These are phyloP conservation scores for Melaleuca quinquenervia DNA, from an alignment of 345 rosid species.

Conservation along the genomic window DNA sequence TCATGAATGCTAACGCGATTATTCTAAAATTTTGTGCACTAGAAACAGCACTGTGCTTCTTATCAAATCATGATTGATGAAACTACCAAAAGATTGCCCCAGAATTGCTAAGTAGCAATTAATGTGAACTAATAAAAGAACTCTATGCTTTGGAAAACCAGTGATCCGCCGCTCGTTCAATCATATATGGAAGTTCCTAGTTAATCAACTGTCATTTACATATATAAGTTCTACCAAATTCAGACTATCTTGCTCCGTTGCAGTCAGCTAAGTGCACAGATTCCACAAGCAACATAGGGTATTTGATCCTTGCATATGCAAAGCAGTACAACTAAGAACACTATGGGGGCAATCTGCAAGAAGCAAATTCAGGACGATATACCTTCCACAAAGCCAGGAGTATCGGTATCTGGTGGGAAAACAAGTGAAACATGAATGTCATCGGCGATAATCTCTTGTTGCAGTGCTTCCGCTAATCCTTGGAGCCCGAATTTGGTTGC, in stretches of 20 bases:
- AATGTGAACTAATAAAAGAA: not conserved
- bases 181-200: not conserved
- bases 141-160: not conserved
- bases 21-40: not conserved
- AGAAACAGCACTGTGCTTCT: not conserved
- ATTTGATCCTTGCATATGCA: not conserved
- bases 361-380: not conserved
- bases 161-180: not conserved
- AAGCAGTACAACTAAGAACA: not conserved
- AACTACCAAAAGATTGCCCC: not conserved
- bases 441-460: conserved; percentile 75
- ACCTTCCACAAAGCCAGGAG: conserved; percentile 43
- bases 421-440: conserved; percentile 66
- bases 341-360: not conserved
- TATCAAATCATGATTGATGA: not conserved
- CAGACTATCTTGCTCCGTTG: not conserved
- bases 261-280: not conserved
- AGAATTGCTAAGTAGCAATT: not conserved
- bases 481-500: conserved; percentile 81
- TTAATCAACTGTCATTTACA: not conserved
- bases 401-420: conserved; percentile 84
- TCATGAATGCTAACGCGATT: not conserved
- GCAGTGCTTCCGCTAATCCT: conserved; percentile 87
- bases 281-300: not conserved
- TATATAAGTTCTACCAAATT: not conserved